Base-by-base conservation (phyloP, 768 basidiomycete species). In the Psilocybe subaeruginosa region DNA sequence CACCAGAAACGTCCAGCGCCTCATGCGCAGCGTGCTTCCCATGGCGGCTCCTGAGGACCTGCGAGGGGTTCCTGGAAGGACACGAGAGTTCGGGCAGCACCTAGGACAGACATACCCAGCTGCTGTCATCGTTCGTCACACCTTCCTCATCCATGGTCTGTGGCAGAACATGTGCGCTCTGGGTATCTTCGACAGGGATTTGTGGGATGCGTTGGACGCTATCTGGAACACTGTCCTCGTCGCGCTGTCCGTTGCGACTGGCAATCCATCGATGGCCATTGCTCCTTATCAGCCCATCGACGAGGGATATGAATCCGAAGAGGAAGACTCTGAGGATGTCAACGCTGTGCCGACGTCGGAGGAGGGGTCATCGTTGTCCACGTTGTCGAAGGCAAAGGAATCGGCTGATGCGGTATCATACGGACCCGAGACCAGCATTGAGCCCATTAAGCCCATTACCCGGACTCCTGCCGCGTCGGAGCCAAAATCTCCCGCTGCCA, bases 131-230 rank as follows among this genome's bases (percentile, higher is more conserved):
- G 72, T 88, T 49, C 74, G 77, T 41, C 78, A 82, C 56, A 74
- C 82, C 4, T 72, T 77, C 54, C 74, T 69, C 37, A 81, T 91
- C 39, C 82, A 87, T 58, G 90, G 87, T 6, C 71, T 92, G 33
- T 93, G 90, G 89, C 79, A 83, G 60, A 92, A 93, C 68, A 83
- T 82, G 2, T 86, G 85, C 61, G 82, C 83, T 19, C 78, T 93
- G n/a, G 90, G 90, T 3, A 72, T 92, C 1, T 83, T 81, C 54
- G 88, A 92, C 64, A 80, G 83, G 35, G 77, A 77, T 19, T 74
- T 93, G 47, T 93, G 90, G 90, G 78, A 81, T 23, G 79, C 80
- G 17, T 80, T 93, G 61, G 88, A 91, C 61, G 70, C 82, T 45
- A 82, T 86, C 46, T 93, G 90, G 89, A 82, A 85, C 67, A 77